phyloP scores from a whole-genome alignment of 2,329 filamentous ascomycete species.

The Scytalidium sp. region DNA sequence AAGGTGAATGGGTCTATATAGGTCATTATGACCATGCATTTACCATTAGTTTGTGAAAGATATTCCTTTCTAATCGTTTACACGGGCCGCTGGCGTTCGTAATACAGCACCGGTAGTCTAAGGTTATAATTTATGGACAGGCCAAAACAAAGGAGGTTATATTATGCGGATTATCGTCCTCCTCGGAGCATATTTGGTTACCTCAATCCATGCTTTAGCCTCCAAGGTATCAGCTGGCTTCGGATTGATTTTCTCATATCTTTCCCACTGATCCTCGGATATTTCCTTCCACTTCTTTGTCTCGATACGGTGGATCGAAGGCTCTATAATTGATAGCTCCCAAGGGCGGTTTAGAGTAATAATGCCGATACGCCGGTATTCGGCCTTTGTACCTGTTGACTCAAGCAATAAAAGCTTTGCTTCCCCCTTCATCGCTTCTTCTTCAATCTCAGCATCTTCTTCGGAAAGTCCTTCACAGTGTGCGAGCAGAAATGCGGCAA shows the following conservation, averaged over 20 bases:
- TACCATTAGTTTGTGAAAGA: too few species aligned
- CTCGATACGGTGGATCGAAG: not conserved
- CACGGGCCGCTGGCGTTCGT: too few species aligned
- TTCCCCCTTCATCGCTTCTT: not conserved
- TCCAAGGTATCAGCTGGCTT: not conserved
- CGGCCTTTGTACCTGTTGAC: conserved; percentile 6
- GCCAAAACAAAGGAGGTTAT: too few species aligned
- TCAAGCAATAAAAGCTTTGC: conserved; percentile 10
- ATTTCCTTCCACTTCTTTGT: conserved; percentile 1
- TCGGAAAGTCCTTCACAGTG: conserved; percentile 1
- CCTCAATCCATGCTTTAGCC: conserved; percentile 4
- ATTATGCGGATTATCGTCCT: conserved; percentile 3
- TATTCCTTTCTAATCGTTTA: too few species aligned
- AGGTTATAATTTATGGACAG: too few species aligned
- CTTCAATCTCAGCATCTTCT: not conserved
- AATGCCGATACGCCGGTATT: conserved; percentile 11
- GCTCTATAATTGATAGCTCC: not conserved
- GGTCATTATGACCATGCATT: too few species aligned
- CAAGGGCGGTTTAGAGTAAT: conserved; percentile 1
- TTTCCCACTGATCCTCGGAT: not conserved
- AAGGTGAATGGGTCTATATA: too few species aligned
- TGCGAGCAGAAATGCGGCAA: conserved; percentile 8
- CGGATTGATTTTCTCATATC: not conserved
- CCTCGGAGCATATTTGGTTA: not conserved
- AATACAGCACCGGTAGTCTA: too few species aligned